Evolutionary conservation across 2,329 filamentous ascomycete genomes (phyloP).

Genomic region (Penicillium sp.): DNA sequence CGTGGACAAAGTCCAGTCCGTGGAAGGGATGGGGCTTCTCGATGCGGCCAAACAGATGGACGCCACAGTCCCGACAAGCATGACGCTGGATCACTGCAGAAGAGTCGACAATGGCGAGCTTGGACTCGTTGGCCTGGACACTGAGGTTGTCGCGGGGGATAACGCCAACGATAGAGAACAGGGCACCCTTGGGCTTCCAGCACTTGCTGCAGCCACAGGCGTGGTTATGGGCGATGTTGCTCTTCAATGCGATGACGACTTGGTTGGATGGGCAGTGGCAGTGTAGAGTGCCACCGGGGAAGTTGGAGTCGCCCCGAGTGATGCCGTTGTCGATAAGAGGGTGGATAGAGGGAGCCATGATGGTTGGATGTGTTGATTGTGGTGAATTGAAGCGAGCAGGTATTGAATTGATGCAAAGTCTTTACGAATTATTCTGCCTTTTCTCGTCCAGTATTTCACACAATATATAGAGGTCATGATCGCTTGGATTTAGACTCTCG

Average conservation of each 20-base stretch:
- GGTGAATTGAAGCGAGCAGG: neutral
- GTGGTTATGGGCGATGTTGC: constrained; percentile 71
- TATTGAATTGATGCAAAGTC: neutral
- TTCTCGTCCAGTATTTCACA: neutral
- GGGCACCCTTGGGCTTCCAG: constrained; percentile 69
- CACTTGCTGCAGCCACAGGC: constrained; percentile 75
- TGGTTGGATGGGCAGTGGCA: constrained; percentile 65
- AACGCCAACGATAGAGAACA: constrained; percentile 70
- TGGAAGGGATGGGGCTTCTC: constrained; percentile 69
- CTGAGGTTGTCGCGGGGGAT: constrained; percentile 61
- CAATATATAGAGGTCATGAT: constrained; percentile 8
- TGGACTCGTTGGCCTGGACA: constrained; percentile 64
- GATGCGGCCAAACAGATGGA: constrained; percentile 69
- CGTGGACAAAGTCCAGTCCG: constrained; percentile 72
- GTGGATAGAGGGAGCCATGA: constrained; percentile 58
- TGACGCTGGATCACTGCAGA: constrained; percentile 65
- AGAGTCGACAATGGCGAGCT: constrained; percentile 63
- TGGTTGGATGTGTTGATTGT: neutral
- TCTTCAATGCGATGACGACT: constrained; percentile 63
- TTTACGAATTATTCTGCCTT: neutral
- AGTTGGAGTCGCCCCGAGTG: constrained; percentile 60
- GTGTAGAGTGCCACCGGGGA: constrained; percentile 65
- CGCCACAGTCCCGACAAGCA: constrained; percentile 66
- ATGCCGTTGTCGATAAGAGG: constrained; percentile 68
- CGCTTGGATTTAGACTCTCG: neutral